These are phyloP conservation scores for Cercospora nicotianae DNA, from an alignment of 2,329 filamentous ascomycete genomes.

Conservation along the genomic window DNA sequence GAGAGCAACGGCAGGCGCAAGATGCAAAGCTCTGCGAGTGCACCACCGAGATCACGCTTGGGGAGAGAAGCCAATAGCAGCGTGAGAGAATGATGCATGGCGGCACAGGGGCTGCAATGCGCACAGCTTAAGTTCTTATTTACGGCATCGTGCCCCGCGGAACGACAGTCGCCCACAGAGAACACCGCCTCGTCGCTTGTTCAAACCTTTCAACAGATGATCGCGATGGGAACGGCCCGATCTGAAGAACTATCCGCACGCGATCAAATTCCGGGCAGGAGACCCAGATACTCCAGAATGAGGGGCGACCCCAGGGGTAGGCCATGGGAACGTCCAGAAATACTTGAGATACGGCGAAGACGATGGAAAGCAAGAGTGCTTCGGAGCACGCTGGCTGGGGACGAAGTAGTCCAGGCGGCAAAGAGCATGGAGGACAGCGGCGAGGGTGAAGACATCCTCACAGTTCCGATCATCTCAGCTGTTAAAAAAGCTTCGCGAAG, in stretches of 20 bases:
- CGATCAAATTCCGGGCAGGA: neutral
- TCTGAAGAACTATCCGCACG: neutral
- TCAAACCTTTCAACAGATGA: neutral
- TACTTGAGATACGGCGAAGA: too few relatives aligned
- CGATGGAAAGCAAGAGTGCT: too few relatives aligned
- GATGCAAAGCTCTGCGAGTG: neutral
- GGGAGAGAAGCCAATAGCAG: neutral
- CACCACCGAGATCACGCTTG: neutral
- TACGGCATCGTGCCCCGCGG: neutral
- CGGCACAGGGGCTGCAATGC: neutral
- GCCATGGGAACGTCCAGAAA: neutral
- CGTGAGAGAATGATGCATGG: neutral
- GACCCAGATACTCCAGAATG: neutral
- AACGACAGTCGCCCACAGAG: neutral
- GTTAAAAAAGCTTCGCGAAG: neutral
- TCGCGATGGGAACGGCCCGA: neutral
- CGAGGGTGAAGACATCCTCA: neutral
- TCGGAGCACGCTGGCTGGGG: too few relatives aligned
- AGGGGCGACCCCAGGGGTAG: neutral
- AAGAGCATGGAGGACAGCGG: neutral
- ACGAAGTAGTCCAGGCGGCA: neutral
- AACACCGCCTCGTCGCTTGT: neutral
- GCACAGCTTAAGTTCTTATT: neutral
- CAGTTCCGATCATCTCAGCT: neutral
- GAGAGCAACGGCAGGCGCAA: neutral